Percentiles rank a stretch among this genome's conserved stretches.
phyloP scores from a whole-genome alignment of 257 asterid genomes.

The Galeopsis tetrahit region DNA sequence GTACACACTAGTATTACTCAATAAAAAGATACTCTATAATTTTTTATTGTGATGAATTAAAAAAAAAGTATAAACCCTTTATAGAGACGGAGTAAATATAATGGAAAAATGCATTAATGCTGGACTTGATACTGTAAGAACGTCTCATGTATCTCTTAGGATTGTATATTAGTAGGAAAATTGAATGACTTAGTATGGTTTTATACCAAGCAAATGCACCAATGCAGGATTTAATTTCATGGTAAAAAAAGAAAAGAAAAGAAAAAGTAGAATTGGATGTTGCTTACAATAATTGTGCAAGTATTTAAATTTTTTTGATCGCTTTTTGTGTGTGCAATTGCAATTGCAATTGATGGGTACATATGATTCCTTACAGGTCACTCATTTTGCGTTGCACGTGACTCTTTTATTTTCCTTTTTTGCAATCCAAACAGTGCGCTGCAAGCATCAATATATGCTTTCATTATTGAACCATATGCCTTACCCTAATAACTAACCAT shows the following conservation, averaged over 20 bases:
- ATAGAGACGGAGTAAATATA: too few species aligned
- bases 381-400: conserved; percentile 58
- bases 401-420: conserved; percentile 38
- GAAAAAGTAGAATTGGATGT: conserved; percentile 2
- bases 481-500: not conserved
- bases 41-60: too few species aligned
- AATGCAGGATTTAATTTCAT: not conserved
- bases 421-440: conserved; percentile 42
- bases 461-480: conserved; percentile 30
- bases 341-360: conserved; percentile 33
- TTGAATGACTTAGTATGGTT: too few species aligned
- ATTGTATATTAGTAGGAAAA: too few species aligned
- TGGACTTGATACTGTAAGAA: too few species aligned
- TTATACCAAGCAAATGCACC: too few species aligned
- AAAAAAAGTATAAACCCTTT: too few species aligned
- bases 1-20: too few species aligned
- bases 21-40: too few species aligned
- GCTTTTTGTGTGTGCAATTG: conserved; percentile 17
- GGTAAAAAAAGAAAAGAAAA: not conserved
- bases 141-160: too few species aligned
- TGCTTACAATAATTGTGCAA: conserved; percentile 35
- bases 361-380: conserved; percentile 50
- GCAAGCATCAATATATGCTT: conserved; percentile 60
- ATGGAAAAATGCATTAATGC: too few species aligned
- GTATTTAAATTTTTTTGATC: conserved; percentile 19